These are phyloP conservation scores for Durusdinium trenchii DNA, from an alignment of 73 alveolate species.

Conservation along the genomic window DNA sequence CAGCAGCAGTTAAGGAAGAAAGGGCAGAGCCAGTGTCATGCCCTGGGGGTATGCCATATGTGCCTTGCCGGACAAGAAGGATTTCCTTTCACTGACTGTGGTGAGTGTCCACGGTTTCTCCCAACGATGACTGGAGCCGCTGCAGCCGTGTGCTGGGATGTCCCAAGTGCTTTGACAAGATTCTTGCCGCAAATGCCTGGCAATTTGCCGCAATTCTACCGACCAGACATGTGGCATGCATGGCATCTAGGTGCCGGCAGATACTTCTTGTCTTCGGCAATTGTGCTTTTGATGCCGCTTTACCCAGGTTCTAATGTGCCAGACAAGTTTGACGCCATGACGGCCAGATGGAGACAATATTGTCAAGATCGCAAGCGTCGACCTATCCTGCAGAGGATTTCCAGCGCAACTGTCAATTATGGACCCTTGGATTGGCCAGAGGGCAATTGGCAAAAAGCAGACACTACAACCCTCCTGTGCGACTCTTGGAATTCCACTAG, in stretches of 20 bases:
- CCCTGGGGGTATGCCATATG: background rate
- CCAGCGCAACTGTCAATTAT: background rate
- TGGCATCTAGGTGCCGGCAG: background rate
- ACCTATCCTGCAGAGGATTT: background rate
- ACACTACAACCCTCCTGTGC: background rate
- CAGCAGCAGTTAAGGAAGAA: too few relatives aligned
- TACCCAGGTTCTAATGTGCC: background rate
- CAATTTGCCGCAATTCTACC: background rate
- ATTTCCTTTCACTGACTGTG: background rate
- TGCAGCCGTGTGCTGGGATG: background rate
- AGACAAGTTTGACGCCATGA: background rate
- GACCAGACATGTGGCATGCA: constrained; percentile 1
- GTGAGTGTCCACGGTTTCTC: background rate
- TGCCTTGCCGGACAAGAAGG: background rate
- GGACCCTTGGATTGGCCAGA: constrained; percentile 30
- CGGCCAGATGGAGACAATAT: background rate
- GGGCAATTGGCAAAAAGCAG: constrained; percentile 16
- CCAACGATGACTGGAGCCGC: background rate
- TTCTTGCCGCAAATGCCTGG: background rate
- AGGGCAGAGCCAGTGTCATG: background rate
- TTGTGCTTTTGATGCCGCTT: background rate
- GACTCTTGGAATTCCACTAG: background rate
- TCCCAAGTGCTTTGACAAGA: background rate
- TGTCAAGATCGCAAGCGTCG: background rate
- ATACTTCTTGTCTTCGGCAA: background rate